A percentile compares a stretch with the other conserved stretches of the same genome.
phyloP scores from a whole-genome alignment of 345 rosid genomes.

The Erodium maritimum region DNA sequence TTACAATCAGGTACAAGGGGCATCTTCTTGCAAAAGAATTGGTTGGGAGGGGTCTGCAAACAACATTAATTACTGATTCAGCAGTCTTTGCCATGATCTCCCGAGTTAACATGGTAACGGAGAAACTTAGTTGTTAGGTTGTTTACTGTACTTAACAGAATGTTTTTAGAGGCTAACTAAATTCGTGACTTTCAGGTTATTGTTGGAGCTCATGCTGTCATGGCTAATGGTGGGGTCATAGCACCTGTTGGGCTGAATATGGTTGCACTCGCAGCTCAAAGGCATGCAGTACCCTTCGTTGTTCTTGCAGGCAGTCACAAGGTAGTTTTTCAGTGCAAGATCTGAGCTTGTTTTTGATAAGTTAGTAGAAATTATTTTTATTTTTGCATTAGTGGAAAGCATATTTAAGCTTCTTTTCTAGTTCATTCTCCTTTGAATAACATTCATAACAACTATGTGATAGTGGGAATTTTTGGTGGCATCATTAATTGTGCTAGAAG shows the following conservation, averaged over 20 bases:
- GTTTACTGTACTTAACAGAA: constrained; percentile 1
- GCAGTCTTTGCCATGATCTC: constrained; percentile 99
- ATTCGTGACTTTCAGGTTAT: constrained; percentile 50
- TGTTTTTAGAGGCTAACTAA: constrained; percentile 7
- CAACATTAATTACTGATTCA: constrained; percentile 88
- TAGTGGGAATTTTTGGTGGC: neutral
- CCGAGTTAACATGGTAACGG: constrained; percentile 78
- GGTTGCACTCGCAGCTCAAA: constrained; percentile 96
- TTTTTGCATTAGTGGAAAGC: neutral
- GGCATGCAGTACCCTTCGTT: constrained; percentile 96
- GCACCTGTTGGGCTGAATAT: constrained; percentile 97
- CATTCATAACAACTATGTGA: neutral
- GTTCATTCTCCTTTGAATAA: no score
- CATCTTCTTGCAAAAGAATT: constrained; percentile 85
- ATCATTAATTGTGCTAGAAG: neutral
- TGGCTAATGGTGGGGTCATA: constrained; percentile 97
- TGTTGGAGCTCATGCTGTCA: constrained; percentile 95
- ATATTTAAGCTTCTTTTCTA: neutral
- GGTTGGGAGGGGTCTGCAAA: constrained; percentile 85
- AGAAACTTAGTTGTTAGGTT: neutral
- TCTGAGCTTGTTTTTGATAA: constrained; percentile 4
- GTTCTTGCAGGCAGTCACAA: constrained; percentile 97
- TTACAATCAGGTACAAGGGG: constrained; percentile 69
- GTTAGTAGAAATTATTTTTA: neutral
- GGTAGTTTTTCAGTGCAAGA: constrained; percentile 28